Base-by-base conservation (phyloP, 148 eudicot genomes). In the Diospyros kaki region DNA sequence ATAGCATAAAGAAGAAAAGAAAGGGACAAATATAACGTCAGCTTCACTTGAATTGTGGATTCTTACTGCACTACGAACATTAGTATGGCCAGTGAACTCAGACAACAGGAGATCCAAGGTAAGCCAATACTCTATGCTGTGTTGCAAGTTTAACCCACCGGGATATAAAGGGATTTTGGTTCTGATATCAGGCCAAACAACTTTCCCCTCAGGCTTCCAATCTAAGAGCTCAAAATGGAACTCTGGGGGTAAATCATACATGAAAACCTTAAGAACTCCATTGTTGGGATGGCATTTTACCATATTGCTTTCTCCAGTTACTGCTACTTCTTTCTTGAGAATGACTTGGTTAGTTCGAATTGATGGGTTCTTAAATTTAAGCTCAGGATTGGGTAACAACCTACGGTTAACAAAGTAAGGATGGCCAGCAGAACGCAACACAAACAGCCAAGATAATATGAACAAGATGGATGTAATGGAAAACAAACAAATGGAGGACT, bases 91-190 rank as follows among this genome's bases (percentile, higher is more conserved):
- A 41, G 86, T 68, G 66, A 83, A 83, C 73, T 93, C 93, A 1
- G 99, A 96, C 63, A 73, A 80, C 45, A 96, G 86, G 58, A 96
- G 93, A 86, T 96, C 99, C 72, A 96, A 79, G 4, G 97, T 89
- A 58, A 93, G 96, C 99, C 99, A 96, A 85, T 91, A 96, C 76
- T 91, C 99, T 75, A 96, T 89, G 74, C 99, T 96, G 74, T 96
- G 99, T 79, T 96, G 99, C 77, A 93, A 66, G 73, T 96, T 96
- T 73, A 96, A 76, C 6, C 99, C 99, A 62, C 99, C 98, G 1
- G 97, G 99, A 68, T 96, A 96, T 0, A 63, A 43, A 59, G 99
- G 99, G 71, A 95, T 84, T 52, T 78, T 53, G 42, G 68, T 84
- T 5, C 87, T 80, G 61, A 93, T 76, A 87, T 89, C 94, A 1